Conservation (phyloP, 2,329 filamentous ascomycete species). For the Raffaelea deltoideospora region DNA sequence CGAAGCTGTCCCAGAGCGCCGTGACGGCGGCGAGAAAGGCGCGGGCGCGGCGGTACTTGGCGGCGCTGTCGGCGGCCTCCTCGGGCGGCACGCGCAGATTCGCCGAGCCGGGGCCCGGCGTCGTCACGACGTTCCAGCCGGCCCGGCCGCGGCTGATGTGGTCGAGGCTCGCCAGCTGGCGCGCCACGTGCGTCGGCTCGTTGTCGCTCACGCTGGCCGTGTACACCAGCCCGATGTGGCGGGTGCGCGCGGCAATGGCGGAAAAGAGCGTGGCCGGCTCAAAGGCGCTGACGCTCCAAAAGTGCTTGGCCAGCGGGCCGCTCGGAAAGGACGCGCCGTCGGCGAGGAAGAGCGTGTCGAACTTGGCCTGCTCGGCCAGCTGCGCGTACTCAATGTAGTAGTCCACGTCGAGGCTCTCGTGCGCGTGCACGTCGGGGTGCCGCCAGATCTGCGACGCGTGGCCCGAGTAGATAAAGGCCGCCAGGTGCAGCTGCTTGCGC, state of each 20-base stretch:
- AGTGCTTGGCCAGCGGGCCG: conserved; percentile 1
- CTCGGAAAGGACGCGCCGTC: conserved; percentile 2
- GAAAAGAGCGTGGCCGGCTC: conserved; percentile 5
- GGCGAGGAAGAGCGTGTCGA: conserved; percentile 3
- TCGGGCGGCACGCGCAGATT: conserved; percentile 1
- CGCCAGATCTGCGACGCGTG: conserved; percentile 4
- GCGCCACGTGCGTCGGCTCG: conserved; percentile 2
- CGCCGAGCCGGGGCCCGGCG: conserved; percentile 1
- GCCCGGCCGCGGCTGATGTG: conserved; percentile 3
- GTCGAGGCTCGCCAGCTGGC: conserved; percentile 3
- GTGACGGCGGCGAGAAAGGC: not conserved
- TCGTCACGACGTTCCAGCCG: conserved; percentile 3
- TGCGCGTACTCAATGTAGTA: conserved; percentile 6
- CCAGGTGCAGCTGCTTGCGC: conserved; percentile 3
- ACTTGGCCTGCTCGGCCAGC: conserved; percentile 4
- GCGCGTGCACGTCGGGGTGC: conserved; percentile 3
- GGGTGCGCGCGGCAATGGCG: conserved; percentile 1
- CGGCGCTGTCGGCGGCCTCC: conserved; percentile 1
- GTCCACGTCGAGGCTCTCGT: conserved; percentile 6
- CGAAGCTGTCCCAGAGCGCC: conserved; percentile 2
- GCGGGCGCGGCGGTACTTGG: conserved; percentile 1
- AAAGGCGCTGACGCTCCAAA: conserved; percentile 5
- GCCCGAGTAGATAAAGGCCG: conserved; percentile 5
- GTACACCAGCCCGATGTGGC: conserved; percentile 3
- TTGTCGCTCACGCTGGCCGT: conserved; percentile 5